Percentiles rank a stretch among this genome's conserved stretches.
Evolutionary conservation across 331 rosid species (phyloP).

Genomic region (Pyracantha coccinea): DNA sequence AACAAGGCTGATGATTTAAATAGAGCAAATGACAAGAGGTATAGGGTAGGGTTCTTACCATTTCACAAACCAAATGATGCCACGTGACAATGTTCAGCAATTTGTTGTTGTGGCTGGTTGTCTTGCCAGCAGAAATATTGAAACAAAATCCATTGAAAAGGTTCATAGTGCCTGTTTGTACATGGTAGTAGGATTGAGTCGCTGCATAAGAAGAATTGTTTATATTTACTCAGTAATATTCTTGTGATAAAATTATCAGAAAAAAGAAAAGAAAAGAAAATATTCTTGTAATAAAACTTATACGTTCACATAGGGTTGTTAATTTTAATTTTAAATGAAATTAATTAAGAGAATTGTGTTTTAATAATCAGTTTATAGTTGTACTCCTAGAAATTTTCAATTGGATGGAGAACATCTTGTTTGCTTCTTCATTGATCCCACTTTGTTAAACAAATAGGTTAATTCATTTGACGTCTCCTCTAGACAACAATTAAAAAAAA

Average conservation of each 20-base stretch:
- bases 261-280: too few species aligned
- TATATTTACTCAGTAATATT: not conserved
- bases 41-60: not conserved
- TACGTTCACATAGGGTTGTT: not conserved
- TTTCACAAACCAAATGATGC: constrained; percentile 4
- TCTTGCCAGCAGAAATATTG: not conserved
- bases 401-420: constrained; percentile 6
- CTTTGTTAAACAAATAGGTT: not conserved
- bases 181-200: not conserved
- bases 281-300: not conserved
- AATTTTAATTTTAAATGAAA: not conserved
- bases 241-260: not conserved
- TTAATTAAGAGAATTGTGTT: not conserved
- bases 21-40: not conserved
- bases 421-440: not conserved
- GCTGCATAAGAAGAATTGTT: not conserved
- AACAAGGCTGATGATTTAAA: not conserved
- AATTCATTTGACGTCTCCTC: not conserved
- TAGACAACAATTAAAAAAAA: constrained; percentile 11
- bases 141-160: not conserved
- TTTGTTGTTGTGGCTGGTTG: constrained; percentile 1
- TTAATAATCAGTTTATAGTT: not conserved
- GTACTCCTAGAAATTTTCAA: not conserved
- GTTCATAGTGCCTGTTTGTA: not conserved
- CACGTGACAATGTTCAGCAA: not conserved